These are phyloP conservation scores for Mucor saturninus DNA, from an alignment of 371 early-diverging fungal species.

Conservation along the genomic window DNA sequence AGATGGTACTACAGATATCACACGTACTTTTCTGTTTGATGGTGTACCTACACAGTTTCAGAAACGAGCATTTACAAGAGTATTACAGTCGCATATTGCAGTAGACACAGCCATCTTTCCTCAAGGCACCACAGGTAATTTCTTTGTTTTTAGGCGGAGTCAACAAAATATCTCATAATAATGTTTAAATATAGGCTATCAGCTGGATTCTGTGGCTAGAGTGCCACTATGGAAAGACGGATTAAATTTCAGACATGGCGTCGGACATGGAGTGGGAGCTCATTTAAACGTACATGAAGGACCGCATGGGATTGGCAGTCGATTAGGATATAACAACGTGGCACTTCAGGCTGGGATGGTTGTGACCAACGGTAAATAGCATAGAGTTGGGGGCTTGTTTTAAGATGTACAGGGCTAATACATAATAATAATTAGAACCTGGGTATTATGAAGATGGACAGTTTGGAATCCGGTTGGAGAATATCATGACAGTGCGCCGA, in stretches of 20 bases:
- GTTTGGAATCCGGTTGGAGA: constrained; percentile 99
- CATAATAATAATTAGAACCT: constrained; percentile 75
- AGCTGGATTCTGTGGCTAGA: constrained; percentile 89
- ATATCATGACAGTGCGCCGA: constrained; percentile 72
- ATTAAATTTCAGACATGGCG: constrained; percentile 96
- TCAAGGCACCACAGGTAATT: constrained; percentile 69
- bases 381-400: no score
- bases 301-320: constrained; percentile 92
- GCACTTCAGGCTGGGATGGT: constrained; percentile 84
- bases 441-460: constrained; percentile 97
- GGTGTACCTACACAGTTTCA: constrained; percentile 85
- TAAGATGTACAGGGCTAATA: no score
- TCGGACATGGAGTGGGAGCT: constrained; percentile 99
- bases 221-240: constrained; percentile 90
- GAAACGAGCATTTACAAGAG: constrained; percentile 91
- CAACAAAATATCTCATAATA: no score
- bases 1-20: constrained; percentile 98
- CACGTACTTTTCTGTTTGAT: constrained; percentile 92
- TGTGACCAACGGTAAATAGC: constrained; percentile 76
- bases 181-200: constrained; percentile 53
- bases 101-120: constrained; percentile 89
- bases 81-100: constrained; percentile 96
- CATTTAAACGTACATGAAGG: constrained; percentile 98
- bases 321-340: constrained; percentile 69
- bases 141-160: not conserved